Conservation (phyloP, 352 stramenopile species). For the Pythium brachiatum region DNA sequence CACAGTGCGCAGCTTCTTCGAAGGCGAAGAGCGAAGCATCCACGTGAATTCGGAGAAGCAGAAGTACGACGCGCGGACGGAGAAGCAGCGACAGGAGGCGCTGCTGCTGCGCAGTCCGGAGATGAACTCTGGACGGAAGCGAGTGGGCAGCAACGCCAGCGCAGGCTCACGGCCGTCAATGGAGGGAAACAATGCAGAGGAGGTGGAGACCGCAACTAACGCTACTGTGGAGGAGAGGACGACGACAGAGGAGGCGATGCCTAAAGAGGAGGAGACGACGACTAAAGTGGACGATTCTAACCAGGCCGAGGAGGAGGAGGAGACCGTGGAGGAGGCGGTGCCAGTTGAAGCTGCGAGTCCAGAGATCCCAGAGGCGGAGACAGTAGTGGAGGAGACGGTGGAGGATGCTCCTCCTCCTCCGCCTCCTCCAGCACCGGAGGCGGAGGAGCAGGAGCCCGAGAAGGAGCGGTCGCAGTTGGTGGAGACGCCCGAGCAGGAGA, state of each 20-base stretch:
- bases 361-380: background rate
- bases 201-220: background rate
- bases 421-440: background rate
- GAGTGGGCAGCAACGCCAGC: conserved; percentile 1
- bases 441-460: background rate
- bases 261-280: too few species aligned
- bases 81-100: conserved; percentile 19
- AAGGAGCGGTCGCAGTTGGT: conserved; percentile 9
- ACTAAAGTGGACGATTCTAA: conserved; percentile 22
- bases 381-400: background rate
- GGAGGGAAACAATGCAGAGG: conserved; percentile 1
- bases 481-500: conserved; percentile 22
- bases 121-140: background rate
- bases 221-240: background rate
- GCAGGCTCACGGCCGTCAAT: background rate
- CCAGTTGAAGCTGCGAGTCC: background rate
- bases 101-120: conserved; percentile 11
- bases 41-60: conserved; percentile 37
- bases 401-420: conserved; percentile 10
- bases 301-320: conserved; percentile 8
- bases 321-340: background rate
- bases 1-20: conserved; percentile 59
- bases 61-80: conserved; percentile 27
- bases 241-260: background rate
- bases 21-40: conserved; percentile 40